phyloP scores from a whole-genome alignment of 768 basidiomycete genomes.

The Dioszegia aurantiaca region DNA sequence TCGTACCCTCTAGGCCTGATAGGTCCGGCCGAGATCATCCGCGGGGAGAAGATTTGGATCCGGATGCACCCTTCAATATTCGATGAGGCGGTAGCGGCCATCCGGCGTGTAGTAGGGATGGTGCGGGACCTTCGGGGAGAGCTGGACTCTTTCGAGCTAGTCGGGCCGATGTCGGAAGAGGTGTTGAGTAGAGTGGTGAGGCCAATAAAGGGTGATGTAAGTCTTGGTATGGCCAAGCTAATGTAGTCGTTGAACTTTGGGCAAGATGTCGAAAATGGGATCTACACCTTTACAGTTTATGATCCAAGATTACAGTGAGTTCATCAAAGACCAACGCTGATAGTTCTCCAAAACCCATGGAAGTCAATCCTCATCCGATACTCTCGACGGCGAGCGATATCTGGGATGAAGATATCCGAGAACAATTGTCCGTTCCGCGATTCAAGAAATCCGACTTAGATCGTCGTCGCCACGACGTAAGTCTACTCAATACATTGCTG shows the following conservation, averaged over 20 bases:
- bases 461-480: conserved; percentile 70
- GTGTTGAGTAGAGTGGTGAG: conserved; percentile 57
- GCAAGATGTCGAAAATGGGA: conserved; percentile 69
- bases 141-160: conserved; percentile 79
- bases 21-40: conserved; percentile 66
- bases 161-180: conserved; percentile 78
- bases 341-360: conserved; percentile 22
- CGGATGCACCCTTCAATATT: conserved; percentile 74
- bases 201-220: conserved; percentile 26
- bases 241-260: conserved; percentile 63
- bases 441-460: conserved; percentile 85
- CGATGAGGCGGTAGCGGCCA: conserved; percentile 58
- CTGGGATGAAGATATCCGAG: conserved; percentile 63
- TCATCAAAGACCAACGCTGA: neutral
- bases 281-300: conserved; percentile 72
- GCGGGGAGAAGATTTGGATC: conserved; percentile 59
- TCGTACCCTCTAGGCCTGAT: conserved; percentile 70
- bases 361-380: conserved; percentile 1
- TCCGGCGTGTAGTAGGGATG: conserved; percentile 59
- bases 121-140: conserved; percentile 69
- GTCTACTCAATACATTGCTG: conserved; percentile 13
- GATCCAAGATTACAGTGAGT: conserved; percentile 83
- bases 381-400: conserved; percentile 64
- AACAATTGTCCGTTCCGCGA: conserved; percentile 60
- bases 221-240: conserved; percentile 66